A percentile compares a stretch with the other conserved stretches of the same genome.
Conservation (phyloP, 2,329 filamentous ascomycete genomes). For the Neurospora sp. region DNA sequence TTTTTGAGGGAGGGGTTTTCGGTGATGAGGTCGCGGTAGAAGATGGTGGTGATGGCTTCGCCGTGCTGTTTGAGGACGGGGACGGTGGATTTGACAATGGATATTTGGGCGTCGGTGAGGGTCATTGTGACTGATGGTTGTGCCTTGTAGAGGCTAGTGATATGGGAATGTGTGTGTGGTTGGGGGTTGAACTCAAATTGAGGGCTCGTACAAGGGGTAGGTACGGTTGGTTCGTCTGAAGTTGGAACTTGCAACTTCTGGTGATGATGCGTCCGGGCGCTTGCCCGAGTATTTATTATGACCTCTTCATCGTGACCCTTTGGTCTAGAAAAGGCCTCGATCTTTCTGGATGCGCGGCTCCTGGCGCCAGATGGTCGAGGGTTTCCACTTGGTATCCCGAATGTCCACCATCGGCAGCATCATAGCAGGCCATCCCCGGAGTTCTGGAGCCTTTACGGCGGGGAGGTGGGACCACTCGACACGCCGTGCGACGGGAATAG, state of each 20-base stretch:
- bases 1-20: conserved; percentile 57
- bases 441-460: background rate
- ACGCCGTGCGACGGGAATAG: background rate
- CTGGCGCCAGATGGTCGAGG: background rate
- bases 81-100: conserved; percentile 67
- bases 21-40: conserved; percentile 60
- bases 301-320: background rate
- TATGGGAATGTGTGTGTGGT: conserved; percentile 1
- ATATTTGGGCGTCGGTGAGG: conserved; percentile 54
- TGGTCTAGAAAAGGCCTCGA: background rate
- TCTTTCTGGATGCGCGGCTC: background rate
- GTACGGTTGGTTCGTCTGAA: background rate
- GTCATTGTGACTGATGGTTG: conserved; percentile 14
- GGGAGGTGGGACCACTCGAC: background rate
- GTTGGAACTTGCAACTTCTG: background rate
- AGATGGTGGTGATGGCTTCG: conserved; percentile 55
- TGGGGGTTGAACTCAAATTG: background rate
- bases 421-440: background rate
- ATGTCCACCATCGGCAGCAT: background rate
- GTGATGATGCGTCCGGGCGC: background rate
- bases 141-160: background rate
- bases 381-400: background rate
- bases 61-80: conserved; percentile 62
- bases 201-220: too few relatives aligned
- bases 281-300: background rate